phyloP scores from a whole-genome alignment of 306 rosid genomes.

The Lablab purpureus region DNA sequence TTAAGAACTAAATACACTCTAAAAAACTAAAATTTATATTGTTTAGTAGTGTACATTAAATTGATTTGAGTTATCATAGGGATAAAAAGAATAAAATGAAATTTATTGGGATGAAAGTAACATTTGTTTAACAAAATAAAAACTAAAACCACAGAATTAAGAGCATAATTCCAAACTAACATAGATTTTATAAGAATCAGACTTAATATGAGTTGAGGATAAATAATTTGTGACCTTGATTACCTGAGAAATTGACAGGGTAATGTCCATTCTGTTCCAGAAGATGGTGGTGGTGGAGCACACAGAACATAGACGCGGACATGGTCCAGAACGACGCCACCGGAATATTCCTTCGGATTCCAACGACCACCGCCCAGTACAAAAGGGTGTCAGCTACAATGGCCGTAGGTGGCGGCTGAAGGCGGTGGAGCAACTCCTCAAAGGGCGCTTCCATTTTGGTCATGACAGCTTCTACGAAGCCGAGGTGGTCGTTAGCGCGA shows the following conservation, averaged over 20 bases:
- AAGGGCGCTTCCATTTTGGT: conserved; percentile 53
- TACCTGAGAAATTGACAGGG: conserved; percentile 47
- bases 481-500: conserved; percentile 38
- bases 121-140: too few relatives aligned
- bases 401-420: conserved; percentile 28
- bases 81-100: too few relatives aligned
- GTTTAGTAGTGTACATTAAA: too few relatives aligned
- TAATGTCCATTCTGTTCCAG: conserved; percentile 45
- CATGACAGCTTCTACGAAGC: conserved; percentile 41
- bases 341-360: conserved; percentile 51
- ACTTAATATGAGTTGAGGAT: too few relatives aligned
- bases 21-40: too few relatives aligned
- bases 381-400: conserved; percentile 37
- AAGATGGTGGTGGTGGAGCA: conserved; percentile 38
- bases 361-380: conserved; percentile 45
- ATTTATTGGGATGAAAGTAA: too few relatives aligned
- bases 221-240: background rate
- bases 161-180: background rate
- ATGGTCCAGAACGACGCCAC: conserved; percentile 60
- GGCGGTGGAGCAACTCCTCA: conserved; percentile 42
- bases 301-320: conserved; percentile 47
- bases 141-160: background rate
- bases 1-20: too few relatives aligned
- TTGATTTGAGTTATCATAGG: too few relatives aligned
- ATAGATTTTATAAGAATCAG: background rate